Evolutionary conservation across 2,329 filamentous ascomycete species (phyloP), one percentile per base, ranked within the genome.

Genomic region (Stemphylium beticola): DNA sequence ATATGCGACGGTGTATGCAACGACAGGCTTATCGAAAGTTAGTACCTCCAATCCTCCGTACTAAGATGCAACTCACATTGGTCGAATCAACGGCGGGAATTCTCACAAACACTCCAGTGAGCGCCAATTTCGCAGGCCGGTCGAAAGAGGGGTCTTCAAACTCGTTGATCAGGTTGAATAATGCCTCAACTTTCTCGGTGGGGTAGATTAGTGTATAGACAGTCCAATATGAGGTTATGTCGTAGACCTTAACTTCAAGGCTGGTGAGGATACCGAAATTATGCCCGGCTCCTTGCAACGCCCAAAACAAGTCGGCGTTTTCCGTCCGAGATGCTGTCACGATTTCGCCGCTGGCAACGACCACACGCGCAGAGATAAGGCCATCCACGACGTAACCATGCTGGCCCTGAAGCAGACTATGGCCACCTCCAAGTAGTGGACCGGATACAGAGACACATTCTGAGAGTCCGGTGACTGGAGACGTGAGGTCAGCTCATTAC

Each of bases 361-460:
- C 58, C 5, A 66, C 44, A 32, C 56, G 53, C 4, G 62, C 61
- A 9, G 64, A 64, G 2, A 67, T 38, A 9, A 72, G 51, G n/a
- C 60, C 55, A 37, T 69, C 67, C 26, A 82, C 78, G n/a, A 53
- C 38, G 0, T 53, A 59, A 22, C 67, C 67, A 42, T 83, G 71
- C 24, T 75, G 69, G 1, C 80, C 79, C 32, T 78, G 79, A 15
- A 86, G 72, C 65, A 81, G 77, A 3, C 85, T 83, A 59, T 83
- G 83, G 1, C 84, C 85, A 24, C 83, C 84, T 0, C 83, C 83
- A 1, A 87, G 73, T 0, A 81, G 80, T 4, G 86, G 74, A 0
- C 83, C 85, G 1, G 83, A 83, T 4, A 87, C 80, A 3, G 85
- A 85, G 2, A 63, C 60, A 32, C 65, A 71, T 49, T 61, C 54